Base-by-base conservation (phyloP, 2,329 filamentous ascomycete species). In the Simplicillium sp. region DNA sequence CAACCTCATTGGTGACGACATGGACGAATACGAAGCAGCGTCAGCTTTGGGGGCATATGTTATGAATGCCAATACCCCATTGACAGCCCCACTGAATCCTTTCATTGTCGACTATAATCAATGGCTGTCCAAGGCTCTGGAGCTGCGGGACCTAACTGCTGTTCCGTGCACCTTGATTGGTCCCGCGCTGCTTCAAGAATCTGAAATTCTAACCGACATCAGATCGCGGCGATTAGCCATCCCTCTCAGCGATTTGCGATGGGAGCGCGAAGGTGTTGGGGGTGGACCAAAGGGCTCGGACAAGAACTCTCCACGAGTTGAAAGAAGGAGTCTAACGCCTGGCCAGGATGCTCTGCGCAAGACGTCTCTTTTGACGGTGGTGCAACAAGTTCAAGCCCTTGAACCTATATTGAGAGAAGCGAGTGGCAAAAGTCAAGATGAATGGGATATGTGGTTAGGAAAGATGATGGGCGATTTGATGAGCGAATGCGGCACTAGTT, bases 361-460 rank as follows among this genome's bases (percentile, higher is more conserved):
- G 51, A 87, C 84, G 7, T 84, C 85, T 16, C 68, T 92, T 45
- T 64, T 82, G 55, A 84, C 82, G 3, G 79, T 89, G 6, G 77
- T 94, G 39, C 84, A 89, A 56, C 76, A 87, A 71, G 86, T 94
- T 40, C 86, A 92, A 57, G 83, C 82, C 47, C 66, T 96, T 52
- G 89, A 96, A 61, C 86, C 87, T 5, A 65, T 92, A 44, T 66
- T 96, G 50, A 77, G 84, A 51, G 84, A 94, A 53, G 78, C 80
- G 36, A 94, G 84, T 54, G 84, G 83, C 12, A 94, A 94, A 68
- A 87, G 83, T 53, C 79, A 85, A 55, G 87, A 94, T 50, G 89
- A 96, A 64, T 96, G 88, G 88, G 85, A 94, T 58, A 71, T 79
- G 34, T 96, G 89, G 89, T 79, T 85, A 64, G 80, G 82, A 33